A percentile compares a stretch with the other conserved stretches of the same genome.
These are phyloP conservation scores for Calonectria ilicicola DNA, from an alignment of 2,329 filamentous ascomycete species.

Conservation along the genomic window DNA sequence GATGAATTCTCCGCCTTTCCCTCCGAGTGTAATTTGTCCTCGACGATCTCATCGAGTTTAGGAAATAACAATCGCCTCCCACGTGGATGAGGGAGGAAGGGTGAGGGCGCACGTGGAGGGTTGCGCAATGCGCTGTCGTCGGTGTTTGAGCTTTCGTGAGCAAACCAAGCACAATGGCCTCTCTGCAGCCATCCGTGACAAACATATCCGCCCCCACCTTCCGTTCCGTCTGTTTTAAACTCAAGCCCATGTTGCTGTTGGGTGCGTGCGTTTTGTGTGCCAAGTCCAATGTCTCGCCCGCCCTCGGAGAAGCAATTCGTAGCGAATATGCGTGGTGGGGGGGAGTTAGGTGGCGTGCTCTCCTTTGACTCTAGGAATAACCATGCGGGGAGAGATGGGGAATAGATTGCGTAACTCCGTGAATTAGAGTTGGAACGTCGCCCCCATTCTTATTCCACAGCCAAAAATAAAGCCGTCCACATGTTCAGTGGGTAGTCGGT, in stretches of 20 bases:
- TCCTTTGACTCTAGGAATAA: neutral
- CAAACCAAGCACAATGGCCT: neutral
- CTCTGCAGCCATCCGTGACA: neutral
- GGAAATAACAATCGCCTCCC: neutral
- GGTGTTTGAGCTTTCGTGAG: neutral
- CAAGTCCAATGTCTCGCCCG: neutral
- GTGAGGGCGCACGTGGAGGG: neutral
- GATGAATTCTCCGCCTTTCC: neutral
- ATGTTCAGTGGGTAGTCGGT: neutral
- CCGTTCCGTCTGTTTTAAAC: neutral
- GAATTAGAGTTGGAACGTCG: neutral
- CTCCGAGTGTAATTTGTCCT: neutral
- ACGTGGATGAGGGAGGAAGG: neutral
- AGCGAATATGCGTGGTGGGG: neutral
- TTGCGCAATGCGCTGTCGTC: neutral
- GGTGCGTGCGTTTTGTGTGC: neutral
- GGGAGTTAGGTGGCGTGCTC: neutral
- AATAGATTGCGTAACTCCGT: neutral
- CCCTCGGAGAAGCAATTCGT: neutral
- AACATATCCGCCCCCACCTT: neutral
- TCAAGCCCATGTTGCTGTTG: neutral
- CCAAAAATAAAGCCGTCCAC: neutral
- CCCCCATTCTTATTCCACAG: neutral
- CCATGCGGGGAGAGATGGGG: neutral
- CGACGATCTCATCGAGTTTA: neutral